phyloP scores from a whole-genome alignment of 1,139 yeast species.

The Ogataea hybrid region DNA sequence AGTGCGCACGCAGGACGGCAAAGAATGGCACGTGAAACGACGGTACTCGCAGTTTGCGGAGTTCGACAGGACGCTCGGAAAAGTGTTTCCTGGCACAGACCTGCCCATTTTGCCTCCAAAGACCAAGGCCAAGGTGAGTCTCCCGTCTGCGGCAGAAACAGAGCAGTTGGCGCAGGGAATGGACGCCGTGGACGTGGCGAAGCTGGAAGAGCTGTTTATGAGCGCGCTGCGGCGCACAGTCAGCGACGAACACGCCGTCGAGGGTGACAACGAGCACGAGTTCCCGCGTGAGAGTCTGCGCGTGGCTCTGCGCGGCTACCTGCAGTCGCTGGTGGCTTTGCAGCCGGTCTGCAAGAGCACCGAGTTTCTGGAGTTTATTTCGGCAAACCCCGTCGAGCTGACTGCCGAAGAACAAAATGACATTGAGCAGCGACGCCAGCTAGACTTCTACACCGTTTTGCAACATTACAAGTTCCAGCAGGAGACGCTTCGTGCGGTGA shows the following conservation, averaged over 20 bases:
- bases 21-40: conserved; percentile 52
- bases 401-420: conserved; percentile 50
- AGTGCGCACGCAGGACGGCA: conserved; percentile 34
- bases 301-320: conserved; percentile 70
- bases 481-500: conserved; percentile 52
- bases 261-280: conserved; percentile 11
- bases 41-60: conserved; percentile 64
- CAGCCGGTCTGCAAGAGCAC: conserved; percentile 55
- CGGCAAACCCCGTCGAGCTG: conserved; percentile 36
- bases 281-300: conserved; percentile 69
- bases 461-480: conserved; percentile 76
- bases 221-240: conserved; percentile 16
- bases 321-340: conserved; percentile 50
- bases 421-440: conserved; percentile 50
- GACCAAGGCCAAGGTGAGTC: conserved; percentile 40
- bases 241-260: conserved; percentile 6
- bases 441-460: conserved; percentile 57
- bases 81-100: conserved; percentile 67
- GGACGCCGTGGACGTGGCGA: conserved; percentile 12
- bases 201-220: conserved; percentile 26
- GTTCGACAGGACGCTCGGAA: conserved; percentile 50
- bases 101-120: conserved; percentile 64
- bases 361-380: conserved; percentile 52
- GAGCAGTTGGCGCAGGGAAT: conserved; percentile 7
- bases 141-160: conserved; percentile 15